Base-by-base conservation (phyloP, 306 rosid species). In the Rosa lucieae region DNA sequence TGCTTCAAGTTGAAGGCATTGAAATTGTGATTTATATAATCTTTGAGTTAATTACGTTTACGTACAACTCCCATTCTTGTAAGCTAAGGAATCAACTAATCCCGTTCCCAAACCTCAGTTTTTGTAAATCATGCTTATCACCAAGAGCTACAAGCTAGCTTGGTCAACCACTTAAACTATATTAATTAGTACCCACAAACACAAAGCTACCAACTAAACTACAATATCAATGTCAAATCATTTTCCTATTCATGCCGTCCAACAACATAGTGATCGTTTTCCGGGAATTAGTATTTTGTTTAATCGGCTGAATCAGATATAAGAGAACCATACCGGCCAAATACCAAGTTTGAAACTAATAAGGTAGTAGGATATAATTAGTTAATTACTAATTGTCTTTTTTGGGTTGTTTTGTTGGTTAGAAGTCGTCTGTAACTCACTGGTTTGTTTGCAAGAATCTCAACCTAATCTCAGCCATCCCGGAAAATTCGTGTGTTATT, bases 1-100 rank as follows among this genome's bases (percentile, higher is more conserved):
- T 26, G 47, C 79, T 62, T 62, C 61, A 63, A 47, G 32, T 62
- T 62, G 44, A 76, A 76, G 79, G 8, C 32, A 76, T 46, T 62
- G 47, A 46, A 63, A 43, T 10, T 75, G 26, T 3, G 6, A 37
- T 39, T 35, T 66, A 7, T 17, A 67, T 67, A 67, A 39, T 67
- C 6, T 18, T 35, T 1, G 15, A 59, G 15, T 59, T 43, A 56
- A 58, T 46, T 43, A 8, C 49, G 59, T 12, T 18, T 44, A 75
- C 78, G 39, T 32, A 26, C 58, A 59, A 44, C 18, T 46, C 13
- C 61, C 35, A 40, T 62, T 3, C 72, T 46, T 29, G 47, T 76
- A 62, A 10, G 35, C 49, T 5, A 76, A 62, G 79, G 11, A 62
- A 46, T 48, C 71, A 62, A 75, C 79, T 75, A 61, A 59, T 59